Conservation (phyloP, 768 basidiomycete genomes). For the Trametes meyenii region DNA sequence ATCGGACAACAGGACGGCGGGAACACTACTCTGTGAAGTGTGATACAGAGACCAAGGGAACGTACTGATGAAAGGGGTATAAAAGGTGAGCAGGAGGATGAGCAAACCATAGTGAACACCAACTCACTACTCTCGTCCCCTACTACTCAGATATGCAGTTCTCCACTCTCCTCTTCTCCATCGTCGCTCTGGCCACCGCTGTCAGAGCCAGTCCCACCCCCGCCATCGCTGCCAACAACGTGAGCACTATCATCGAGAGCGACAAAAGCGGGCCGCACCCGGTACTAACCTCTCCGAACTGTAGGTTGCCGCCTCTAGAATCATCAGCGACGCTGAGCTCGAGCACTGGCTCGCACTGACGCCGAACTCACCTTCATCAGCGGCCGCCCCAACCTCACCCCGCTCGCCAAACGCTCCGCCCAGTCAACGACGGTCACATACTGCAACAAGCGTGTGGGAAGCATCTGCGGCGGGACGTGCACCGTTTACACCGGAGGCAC, state of each 20-base stretch:
- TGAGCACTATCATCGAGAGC: background rate
- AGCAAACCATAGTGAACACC: background rate
- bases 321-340: background rate
- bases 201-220: background rate
- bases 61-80: background rate
- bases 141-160: background rate
- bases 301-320: background rate
- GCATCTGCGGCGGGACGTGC: constrained; percentile 37
- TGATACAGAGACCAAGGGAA: background rate
- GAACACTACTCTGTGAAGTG: background rate
- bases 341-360: constrained; percentile 5
- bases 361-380: constrained; percentile 25
- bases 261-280: background rate
- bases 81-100: background rate
- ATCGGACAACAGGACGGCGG: no score
- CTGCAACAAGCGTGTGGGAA: constrained; percentile 30
- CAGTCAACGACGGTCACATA: constrained; percentile 34
- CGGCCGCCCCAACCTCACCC: constrained; percentile 12
- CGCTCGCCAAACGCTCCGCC: constrained; percentile 19
- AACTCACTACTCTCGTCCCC: background rate
- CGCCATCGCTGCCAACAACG: background rate
- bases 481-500: constrained; percentile 36
- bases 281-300: background rate
- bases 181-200: background rate
- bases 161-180: background rate